Conservation (phyloP, 768 basidiomycete species). For the Cystobasidium tubakii region DNA sequence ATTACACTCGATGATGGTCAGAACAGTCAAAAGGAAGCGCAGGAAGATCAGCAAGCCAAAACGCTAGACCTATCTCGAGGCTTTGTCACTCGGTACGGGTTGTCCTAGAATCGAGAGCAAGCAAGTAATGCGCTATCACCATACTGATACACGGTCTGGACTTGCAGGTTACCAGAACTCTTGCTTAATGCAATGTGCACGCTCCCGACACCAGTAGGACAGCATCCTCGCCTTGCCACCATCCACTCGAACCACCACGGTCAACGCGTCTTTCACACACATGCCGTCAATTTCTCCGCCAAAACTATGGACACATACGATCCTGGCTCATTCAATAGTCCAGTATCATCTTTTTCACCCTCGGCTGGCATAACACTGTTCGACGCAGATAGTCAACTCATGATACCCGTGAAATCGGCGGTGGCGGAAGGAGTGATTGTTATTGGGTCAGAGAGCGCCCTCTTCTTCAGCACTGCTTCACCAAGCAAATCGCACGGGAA, state of each 20-base stretch:
- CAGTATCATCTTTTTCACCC: constrained; percentile 15
- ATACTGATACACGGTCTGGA: not conserved
- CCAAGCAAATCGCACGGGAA: constrained; percentile 29
- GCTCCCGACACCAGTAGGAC: not conserved
- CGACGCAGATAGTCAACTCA: constrained; percentile 41
- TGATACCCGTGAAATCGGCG: constrained; percentile 36
- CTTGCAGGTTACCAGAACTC: constrained; percentile 25
- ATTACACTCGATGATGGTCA: constrained; percentile 36
- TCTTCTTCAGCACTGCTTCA: constrained; percentile 17
- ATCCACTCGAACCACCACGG: constrained; percentile 60
- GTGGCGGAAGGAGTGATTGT: constrained; percentile 44
- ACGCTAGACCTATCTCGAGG: constrained; percentile 38
- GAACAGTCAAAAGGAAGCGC: not conserved
- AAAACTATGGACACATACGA: constrained; percentile 39
- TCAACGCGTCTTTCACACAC: constrained; percentile 47
- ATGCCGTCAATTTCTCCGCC: constrained; percentile 35
- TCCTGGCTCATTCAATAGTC: constrained; percentile 42
- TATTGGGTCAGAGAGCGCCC: constrained; percentile 45
- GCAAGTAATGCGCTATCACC: not conserved
- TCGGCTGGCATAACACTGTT: constrained; percentile 23
- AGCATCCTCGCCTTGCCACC: constrained; percentile 58
- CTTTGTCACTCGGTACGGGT: constrained; percentile 39
- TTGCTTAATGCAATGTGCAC: constrained; percentile 19
- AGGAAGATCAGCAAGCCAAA: constrained; percentile 1
- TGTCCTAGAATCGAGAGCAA: not conserved